Percentiles rank a stretch among this genome's conserved stretches.
phyloP scores from a whole-genome alignment of 1,284 basidiomycete species.

The Rhodotorula sp. region DNA sequence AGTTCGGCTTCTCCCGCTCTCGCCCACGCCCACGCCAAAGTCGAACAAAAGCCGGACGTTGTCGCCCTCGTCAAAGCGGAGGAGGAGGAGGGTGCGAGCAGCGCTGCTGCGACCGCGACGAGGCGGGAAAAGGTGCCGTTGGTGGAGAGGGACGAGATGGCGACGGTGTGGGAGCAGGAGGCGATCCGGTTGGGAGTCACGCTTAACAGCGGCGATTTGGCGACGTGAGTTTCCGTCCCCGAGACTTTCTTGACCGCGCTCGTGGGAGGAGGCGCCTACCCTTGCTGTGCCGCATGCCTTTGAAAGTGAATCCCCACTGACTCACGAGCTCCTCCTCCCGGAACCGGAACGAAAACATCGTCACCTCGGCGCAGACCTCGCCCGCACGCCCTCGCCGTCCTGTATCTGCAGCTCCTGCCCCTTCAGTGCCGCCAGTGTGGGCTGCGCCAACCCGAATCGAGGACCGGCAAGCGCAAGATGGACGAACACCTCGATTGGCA shows the following conservation, averaged over 20 bases:
- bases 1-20: conserved; percentile 40
- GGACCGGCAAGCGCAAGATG: conserved; percentile 70
- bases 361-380: conserved; percentile 7
- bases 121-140: background rate
- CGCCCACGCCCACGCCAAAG: conserved; percentile 4
- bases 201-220: conserved; percentile 36
- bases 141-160: conserved; percentile 16
- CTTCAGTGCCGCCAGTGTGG: conserved; percentile 93
- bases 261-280: no score
- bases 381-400: conserved; percentile 49
- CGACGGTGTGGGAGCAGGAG: conserved; percentile 22
- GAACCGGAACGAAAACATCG: no score
- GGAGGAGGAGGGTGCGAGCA: no score
- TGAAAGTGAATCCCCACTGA: no score
- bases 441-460: conserved; percentile 73
- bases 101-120: background rate
- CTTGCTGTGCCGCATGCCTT: conserved; percentile 26
- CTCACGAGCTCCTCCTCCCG: conserved; percentile 28
- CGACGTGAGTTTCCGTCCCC: background rate
- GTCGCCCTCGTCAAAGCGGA: background rate
- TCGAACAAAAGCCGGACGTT: background rate
- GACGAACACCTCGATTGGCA: conserved; percentile 96
- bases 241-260: no score
- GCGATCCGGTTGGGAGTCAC: conserved; percentile 29
- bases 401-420: conserved; percentile 68